These are phyloP conservation scores for Lentinula edodes DNA, from an alignment of 768 basidiomycete species.

Conservation along the genomic window DNA sequence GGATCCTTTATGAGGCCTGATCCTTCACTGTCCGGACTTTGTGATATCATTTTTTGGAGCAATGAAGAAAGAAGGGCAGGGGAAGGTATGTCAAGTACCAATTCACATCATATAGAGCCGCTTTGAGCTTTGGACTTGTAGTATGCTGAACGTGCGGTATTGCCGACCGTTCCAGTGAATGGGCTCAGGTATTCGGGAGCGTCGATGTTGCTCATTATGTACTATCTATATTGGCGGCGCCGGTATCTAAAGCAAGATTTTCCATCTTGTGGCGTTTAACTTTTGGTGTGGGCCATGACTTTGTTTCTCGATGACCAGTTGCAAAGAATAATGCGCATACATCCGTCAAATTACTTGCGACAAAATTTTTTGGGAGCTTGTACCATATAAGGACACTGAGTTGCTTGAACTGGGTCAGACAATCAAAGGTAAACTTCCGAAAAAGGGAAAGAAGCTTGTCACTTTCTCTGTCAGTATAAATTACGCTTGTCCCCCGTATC, in stretches of 20 bases:
- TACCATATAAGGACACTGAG: not conserved
- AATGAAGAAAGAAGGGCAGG: not conserved
- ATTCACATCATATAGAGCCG: not conserved
- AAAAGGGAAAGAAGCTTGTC: constrained; percentile 1
- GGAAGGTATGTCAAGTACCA: not conserved
- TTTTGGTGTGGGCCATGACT: not conserved
- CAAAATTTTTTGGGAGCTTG: not conserved
- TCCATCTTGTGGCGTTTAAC: not conserved
- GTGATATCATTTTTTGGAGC: not conserved
- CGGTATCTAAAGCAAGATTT: not conserved
- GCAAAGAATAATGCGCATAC: not conserved
- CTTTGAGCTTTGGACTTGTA: not conserved
- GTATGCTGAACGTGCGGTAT: not conserved
- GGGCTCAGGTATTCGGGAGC: not conserved
- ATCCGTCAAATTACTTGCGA: not conserved
- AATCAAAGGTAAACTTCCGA: not conserved
- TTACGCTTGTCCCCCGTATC: not conserved
- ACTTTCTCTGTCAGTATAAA: constrained; percentile 1
- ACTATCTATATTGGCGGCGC: not conserved
- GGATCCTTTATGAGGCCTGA: too few species aligned
- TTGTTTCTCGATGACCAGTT: not conserved
- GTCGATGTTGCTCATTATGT: not conserved
- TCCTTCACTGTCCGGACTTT: not conserved
- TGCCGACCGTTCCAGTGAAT: not conserved
- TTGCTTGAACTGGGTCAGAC: not conserved